These are phyloP conservation scores for Neurospora crassa DNA, from an alignment of 2,329 filamentous ascomycete species.

Conservation along the genomic window DNA sequence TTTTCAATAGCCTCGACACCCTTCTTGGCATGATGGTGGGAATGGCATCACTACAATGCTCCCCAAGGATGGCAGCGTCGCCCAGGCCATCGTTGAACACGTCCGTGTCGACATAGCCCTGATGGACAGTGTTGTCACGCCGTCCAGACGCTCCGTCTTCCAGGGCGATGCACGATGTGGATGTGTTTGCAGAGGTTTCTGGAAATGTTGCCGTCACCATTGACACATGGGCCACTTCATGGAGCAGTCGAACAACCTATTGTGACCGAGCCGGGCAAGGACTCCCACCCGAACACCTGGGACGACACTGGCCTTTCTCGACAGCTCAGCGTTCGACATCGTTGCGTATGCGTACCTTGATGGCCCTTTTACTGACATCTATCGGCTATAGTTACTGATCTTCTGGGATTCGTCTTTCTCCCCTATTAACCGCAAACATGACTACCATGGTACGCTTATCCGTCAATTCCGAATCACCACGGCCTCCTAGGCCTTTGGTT, in stretches of 20 bases:
- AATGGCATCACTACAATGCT: not conserved
- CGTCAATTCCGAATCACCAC: not conserved
- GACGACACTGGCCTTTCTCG: not conserved
- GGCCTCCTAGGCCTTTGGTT: too few species aligned
- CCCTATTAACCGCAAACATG: slow-evolving; percentile 28
- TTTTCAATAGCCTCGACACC: not conserved
- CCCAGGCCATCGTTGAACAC: not conserved
- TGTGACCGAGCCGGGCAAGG: not conserved
- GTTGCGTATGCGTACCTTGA: not conserved
- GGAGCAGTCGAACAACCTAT: not conserved
- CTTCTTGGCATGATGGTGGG: not conserved
- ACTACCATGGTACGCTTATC: slow-evolving; percentile 39
- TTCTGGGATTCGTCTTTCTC: slow-evolving; percentile 1
- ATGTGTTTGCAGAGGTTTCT: not conserved
- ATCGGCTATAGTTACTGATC: not conserved
- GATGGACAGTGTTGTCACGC: not conserved
- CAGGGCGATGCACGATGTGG: not conserved
- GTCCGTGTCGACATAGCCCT: not conserved
- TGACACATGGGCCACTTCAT: not conserved
- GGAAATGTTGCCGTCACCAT: not conserved
- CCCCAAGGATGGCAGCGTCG: not conserved
- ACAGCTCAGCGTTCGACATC: not conserved
- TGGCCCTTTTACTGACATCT: not conserved
- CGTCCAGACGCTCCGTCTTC: not conserved
- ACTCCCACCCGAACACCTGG: not conserved